phyloP scores from a whole-genome alignment of 805 yeast genomes.

The Tetrapisispora nanseiensis region DNA sequence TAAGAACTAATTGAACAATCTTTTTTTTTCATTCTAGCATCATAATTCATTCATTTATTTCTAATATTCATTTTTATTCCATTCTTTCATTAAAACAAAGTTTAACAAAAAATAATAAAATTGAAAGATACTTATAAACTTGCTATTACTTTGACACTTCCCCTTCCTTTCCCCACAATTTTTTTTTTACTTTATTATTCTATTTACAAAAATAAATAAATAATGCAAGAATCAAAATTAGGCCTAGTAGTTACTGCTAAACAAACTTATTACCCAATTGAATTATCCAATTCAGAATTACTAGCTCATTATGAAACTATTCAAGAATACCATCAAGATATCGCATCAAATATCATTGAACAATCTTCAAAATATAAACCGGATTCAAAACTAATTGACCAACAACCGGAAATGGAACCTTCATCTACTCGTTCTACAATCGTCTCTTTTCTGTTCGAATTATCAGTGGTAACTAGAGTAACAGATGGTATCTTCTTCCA shows the following conservation, averaged over 20 bases:
- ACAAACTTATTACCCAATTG: constrained; percentile 41
- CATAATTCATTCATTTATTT: not conserved
- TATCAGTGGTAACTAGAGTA: constrained; percentile 51
- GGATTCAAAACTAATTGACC: constrained; percentile 53
- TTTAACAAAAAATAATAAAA: too few species aligned
- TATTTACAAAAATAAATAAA: not conserved
- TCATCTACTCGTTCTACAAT: constrained; percentile 56
- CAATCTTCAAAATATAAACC: constrained; percentile 36
- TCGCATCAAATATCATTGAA: constrained; percentile 32
- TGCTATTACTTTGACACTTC: too few species aligned
- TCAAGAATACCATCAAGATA: constrained; percentile 43
- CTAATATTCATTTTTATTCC: not conserved
- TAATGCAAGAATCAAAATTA: constrained; percentile 7
- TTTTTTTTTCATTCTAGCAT: not conserved
- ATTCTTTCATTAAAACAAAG: too few species aligned
- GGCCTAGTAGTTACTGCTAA: constrained; percentile 32
- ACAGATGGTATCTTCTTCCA: constrained; percentile 57
- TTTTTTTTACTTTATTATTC: not conserved
- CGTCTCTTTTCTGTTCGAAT: constrained; percentile 70
- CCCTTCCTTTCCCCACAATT: too few species aligned
- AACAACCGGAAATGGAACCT: constrained; percentile 79
- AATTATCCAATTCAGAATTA: constrained; percentile 40
- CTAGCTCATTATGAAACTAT: constrained; percentile 35
- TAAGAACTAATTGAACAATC: not conserved
- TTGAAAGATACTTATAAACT: too few species aligned